Percentiles rank a stretch among this genome's conserved stretches.
Evolutionary conservation across 129 eudicot genomes (phyloP).

Genomic region (Lactuca saligna): DNA sequence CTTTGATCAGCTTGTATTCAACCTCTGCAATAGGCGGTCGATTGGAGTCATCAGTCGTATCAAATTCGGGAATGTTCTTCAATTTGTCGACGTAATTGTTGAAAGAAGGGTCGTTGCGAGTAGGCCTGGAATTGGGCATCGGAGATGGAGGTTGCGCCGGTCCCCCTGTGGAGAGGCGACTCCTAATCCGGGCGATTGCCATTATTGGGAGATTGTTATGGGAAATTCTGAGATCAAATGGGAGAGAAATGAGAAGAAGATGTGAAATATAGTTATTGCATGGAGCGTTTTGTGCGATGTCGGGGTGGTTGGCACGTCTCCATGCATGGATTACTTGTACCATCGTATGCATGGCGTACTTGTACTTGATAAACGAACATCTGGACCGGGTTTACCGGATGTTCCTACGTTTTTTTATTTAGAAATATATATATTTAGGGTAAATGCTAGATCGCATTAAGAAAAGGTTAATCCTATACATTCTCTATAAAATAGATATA

Average conservation of each 20-base stretch:
- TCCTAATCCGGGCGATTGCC: slow-evolving; percentile 40
- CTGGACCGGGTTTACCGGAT: background rate
- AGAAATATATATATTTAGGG: too few species aligned
- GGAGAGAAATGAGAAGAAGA: slow-evolving; percentile 23
- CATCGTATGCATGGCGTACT: background rate
- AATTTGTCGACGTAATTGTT: slow-evolving; percentile 40
- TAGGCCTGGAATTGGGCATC: slow-evolving; percentile 56
- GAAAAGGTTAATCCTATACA: too few species aligned
- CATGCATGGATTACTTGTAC: slow-evolving; percentile 16
- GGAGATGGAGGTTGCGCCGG: slow-evolving; percentile 64
- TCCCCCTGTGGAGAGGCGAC: slow-evolving; percentile 24
- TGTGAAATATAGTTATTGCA: slow-evolving; percentile 34
- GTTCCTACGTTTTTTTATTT: too few species aligned
- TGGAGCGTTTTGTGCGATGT: slow-evolving; percentile 25
- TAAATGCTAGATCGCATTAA: too few species aligned
- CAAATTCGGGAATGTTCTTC: slow-evolving; percentile 45
- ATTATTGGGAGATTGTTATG: slow-evolving; percentile 12
- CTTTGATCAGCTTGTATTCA: slow-evolving; percentile 29
- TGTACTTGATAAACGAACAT: slow-evolving; percentile 7
- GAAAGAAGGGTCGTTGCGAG: slow-evolving; percentile 39
- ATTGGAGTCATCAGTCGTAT: slow-evolving; percentile 38
- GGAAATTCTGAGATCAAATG: slow-evolving; percentile 20
- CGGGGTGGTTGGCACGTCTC: slow-evolving; percentile 29
- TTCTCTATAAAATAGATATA: too few species aligned
- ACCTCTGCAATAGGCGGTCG: slow-evolving; percentile 47